Conservation (phyloP, 345 rosid species). For the Raphanus sativus region DNA sequence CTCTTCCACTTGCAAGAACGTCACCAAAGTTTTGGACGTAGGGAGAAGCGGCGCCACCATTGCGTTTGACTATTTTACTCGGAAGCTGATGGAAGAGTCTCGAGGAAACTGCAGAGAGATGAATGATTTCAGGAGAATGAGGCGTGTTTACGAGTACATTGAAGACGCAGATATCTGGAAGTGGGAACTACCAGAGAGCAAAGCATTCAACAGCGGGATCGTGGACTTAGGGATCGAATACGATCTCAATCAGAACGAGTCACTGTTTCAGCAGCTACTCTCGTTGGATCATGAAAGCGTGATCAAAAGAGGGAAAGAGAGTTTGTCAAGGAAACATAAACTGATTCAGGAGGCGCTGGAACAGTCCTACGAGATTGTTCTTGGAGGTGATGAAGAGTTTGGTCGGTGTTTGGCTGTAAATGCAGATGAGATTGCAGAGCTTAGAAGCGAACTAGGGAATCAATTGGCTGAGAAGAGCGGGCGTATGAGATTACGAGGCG, state of each 20-base stretch:
- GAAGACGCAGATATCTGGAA: constrained; percentile 78
- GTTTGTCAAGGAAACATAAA: constrained; percentile 53
- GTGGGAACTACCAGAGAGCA: constrained; percentile 66
- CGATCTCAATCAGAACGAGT: constrained; percentile 40
- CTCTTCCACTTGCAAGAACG: constrained; percentile 43
- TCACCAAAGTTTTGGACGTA: constrained; percentile 54
- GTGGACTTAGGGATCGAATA: constrained; percentile 57
- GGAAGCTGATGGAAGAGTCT: constrained; percentile 39
- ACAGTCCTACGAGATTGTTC: constrained; percentile 56
- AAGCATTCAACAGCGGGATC: constrained; percentile 73
- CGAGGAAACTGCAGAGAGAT: constrained; percentile 15
- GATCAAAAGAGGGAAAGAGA: constrained; percentile 51
- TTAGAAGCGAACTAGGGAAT: constrained; percentile 75
- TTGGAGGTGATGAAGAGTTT: constrained; percentile 48
- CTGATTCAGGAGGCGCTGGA: constrained; percentile 50
- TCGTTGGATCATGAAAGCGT: constrained; percentile 54
- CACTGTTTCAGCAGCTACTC: constrained; percentile 65
- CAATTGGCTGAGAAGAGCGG: constrained; percentile 61
- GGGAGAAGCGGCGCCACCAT: constrained; percentile 74
- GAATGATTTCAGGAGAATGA: constrained; percentile 43
- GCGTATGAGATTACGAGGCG: constrained; percentile 49
- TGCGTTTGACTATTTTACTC: constrained; percentile 71
- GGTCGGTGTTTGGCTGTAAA: constrained; percentile 50
- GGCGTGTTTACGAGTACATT: constrained; percentile 62
- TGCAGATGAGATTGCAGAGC: constrained; percentile 43